phyloP scores from a whole-genome alignment of 768 basidiomycete species.

The Trametes meyenii region DNA sequence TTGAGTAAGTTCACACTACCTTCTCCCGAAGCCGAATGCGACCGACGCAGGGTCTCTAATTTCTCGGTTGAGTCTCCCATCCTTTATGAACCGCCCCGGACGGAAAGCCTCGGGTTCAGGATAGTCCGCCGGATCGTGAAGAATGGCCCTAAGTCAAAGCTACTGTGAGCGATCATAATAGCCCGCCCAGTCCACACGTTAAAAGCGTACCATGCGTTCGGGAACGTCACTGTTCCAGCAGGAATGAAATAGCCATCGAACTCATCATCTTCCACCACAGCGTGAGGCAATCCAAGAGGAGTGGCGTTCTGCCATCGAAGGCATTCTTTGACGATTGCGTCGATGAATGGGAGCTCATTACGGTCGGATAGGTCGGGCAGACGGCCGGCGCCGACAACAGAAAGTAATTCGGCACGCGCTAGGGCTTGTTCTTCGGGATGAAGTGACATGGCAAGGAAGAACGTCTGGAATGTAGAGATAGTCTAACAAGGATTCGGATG shows the following conservation, averaged over 20 bases:
- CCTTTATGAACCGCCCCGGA: constrained; percentile 31
- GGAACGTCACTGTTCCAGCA: constrained; percentile 18
- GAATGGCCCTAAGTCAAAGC: constrained; percentile 27
- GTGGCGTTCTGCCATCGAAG: constrained; percentile 36
- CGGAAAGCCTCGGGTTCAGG: constrained; percentile 30
- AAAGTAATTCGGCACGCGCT: constrained; percentile 35
- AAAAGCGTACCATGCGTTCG: constrained; percentile 20
- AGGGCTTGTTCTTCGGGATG: constrained; percentile 29
- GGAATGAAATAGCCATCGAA: constrained; percentile 26
- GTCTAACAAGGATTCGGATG: constrained; percentile 29
- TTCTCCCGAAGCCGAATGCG: constrained; percentile 33
- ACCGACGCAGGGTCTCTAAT: constrained; percentile 17
- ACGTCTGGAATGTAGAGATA: constrained; percentile 24
- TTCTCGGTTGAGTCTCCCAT: constrained; percentile 20
- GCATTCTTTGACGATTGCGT: constrained; percentile 36
- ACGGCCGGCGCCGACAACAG: constrained; percentile 29
- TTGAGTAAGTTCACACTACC: constrained; percentile 20
- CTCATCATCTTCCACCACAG: constrained; percentile 19
- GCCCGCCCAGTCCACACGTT: not conserved
- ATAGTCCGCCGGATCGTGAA: constrained; percentile 30
- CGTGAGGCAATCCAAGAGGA: constrained; percentile 27
- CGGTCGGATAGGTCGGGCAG: constrained; percentile 30
- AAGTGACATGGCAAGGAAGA: constrained; percentile 33
- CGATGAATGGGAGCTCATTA: constrained; percentile 31
- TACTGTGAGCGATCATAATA: not conserved